Conservation (phyloP, 208 protist genomes). For the Leishmania gerbilli region DNA sequence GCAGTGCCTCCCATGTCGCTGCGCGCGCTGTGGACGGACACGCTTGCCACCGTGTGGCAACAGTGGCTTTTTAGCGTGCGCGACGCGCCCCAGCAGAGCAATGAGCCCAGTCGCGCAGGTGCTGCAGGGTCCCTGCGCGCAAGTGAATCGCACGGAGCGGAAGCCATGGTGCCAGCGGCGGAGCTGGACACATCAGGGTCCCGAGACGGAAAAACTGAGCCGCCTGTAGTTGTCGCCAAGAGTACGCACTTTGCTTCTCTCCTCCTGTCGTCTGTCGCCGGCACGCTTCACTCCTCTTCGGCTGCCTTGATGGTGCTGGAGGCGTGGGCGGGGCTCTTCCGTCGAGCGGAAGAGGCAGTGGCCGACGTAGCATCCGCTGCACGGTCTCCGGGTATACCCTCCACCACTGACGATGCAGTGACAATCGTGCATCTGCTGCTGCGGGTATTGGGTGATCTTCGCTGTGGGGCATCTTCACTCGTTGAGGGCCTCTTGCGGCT, state of each 20-base stretch:
- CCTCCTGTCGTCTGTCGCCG: constrained; percentile 16
- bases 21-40: constrained; percentile 16
- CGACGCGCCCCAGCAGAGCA: neutral
- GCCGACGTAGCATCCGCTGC: neutral
- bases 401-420: neutral
- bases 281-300: constrained; percentile 5
- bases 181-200: neutral
- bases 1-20: neutral
- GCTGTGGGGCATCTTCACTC: constrained; percentile 7
- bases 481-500: constrained; percentile 5
- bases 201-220: neutral
- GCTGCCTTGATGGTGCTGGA: constrained; percentile 14
- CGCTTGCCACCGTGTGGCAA: constrained; percentile 8
- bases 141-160: neutral
- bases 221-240: neutral
- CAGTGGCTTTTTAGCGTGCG: constrained; percentile 6
- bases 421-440: constrained; percentile 9
- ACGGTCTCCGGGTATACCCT: neutral
- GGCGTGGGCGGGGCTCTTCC: constrained; percentile 8
- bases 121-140: neutral
- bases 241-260: constrained; percentile 6
- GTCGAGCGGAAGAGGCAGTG: neutral
- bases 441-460: constrained; percentile 18
- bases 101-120: neutral
- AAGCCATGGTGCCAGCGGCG: neutral